These are phyloP conservation scores for Fennellomyces sp. DNA, from an alignment of 371 early-diverging fungal genomes.

Conservation along the genomic window DNA sequence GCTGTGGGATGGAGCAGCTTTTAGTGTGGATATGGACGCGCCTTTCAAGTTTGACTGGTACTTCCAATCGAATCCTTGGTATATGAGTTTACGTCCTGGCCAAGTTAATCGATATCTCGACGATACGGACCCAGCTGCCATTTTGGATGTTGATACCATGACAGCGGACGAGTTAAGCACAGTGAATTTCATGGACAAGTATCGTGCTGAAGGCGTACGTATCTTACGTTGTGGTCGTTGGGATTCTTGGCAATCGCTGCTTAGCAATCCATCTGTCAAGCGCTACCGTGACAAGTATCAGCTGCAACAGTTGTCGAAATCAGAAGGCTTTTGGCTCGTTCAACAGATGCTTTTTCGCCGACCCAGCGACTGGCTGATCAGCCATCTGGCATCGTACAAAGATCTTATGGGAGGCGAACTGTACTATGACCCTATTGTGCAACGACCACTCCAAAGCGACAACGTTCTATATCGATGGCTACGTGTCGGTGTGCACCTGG, in stretches of 20 bases:
- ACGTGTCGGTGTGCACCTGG: constrained; percentile 36
- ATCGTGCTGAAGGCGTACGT: constrained; percentile 3
- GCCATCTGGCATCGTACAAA: constrained; percentile 29
- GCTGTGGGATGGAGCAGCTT: constrained; percentile 43
- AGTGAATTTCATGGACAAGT: constrained; percentile 9
- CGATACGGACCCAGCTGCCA: constrained; percentile 10
- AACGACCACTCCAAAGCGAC: not conserved
- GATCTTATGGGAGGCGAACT: constrained; percentile 41
- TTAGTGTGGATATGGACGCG: constrained; percentile 33
- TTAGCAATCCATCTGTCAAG: constrained; percentile 22
- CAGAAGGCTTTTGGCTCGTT: constrained; percentile 44
- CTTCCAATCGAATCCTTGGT: constrained; percentile 30
- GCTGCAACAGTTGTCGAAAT: constrained; percentile 22
- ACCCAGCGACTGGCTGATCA: constrained; percentile 28
- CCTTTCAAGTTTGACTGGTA: constrained; percentile 41
- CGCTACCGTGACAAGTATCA: constrained; percentile 29
- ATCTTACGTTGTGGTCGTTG: constrained; percentile 8
- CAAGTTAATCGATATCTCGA: constrained; percentile 33
- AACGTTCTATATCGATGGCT: constrained; percentile 25
- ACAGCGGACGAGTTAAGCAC: constrained; percentile 11
- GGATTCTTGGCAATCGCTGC: constrained; percentile 14
- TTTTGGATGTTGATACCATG: constrained; percentile 10
- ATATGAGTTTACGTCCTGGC: constrained; percentile 34
- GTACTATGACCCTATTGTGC: constrained; percentile 8
- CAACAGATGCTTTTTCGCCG: constrained; percentile 35